These are phyloP conservation scores for Rhizopogon vinicolor DNA, from an alignment of 768 basidiomycete genomes.

Conservation along the genomic window DNA sequence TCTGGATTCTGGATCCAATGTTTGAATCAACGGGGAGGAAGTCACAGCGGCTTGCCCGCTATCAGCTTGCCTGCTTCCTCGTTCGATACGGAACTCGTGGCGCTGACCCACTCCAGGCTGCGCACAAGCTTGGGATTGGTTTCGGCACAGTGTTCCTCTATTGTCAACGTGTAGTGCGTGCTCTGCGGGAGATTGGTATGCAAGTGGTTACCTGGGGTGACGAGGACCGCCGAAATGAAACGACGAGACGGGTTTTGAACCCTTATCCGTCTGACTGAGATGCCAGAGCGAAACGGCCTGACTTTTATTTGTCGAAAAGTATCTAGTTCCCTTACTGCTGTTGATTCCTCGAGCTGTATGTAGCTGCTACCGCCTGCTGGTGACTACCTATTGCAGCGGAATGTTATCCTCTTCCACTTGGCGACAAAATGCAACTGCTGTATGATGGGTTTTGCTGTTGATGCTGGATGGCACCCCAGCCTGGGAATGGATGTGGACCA, in stretches of 20 bases:
- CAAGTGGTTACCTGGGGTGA: constrained; percentile 13
- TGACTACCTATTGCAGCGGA: no score
- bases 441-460: no score
- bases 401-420: no score
- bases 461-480: no score
- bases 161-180: constrained; percentile 11
- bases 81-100: constrained; percentile 14
- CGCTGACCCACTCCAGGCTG: constrained; percentile 5
- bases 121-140: constrained; percentile 14
- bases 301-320: constrained; percentile 15
- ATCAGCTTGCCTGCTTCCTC: constrained; percentile 19
- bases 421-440: no score
- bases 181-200: constrained; percentile 11
- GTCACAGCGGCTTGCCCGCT: constrained; percentile 16
- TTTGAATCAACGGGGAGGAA: neutral
- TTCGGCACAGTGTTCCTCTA: constrained; percentile 19
- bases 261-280: constrained; percentile 12
- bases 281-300: constrained; percentile 9
- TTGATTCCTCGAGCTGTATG: no score
- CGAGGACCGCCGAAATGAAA: neutral
- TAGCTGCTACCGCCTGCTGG: no score
- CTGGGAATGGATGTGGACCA: no score
- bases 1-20: no score
- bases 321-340: neutral
- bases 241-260: constrained; percentile 6